These are phyloP conservation scores for Dactylis glomerata DNA, from an alignment of 176 grass and related monocot species.

Conservation along the genomic window DNA sequence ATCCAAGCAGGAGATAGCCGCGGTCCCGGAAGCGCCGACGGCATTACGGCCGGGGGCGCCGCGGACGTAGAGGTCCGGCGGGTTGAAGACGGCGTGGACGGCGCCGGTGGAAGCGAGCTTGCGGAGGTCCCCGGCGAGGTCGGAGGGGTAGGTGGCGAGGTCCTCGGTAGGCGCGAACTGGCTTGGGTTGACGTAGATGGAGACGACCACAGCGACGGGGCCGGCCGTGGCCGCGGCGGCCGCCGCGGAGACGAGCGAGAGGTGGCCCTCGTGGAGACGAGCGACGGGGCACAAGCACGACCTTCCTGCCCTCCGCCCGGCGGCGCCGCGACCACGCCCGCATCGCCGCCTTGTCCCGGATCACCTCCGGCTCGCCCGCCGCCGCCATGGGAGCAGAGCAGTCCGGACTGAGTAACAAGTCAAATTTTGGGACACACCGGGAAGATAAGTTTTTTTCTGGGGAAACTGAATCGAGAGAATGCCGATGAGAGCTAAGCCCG, in stretches of 20 bases:
- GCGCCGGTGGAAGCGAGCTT: conserved; percentile 59
- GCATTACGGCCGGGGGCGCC: neutral
- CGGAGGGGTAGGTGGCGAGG: conserved; percentile 65
- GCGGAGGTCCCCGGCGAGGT: conserved; percentile 60
- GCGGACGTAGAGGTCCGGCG: conserved; percentile 59
- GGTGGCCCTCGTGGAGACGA: conserved; percentile 90
- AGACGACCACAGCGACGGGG: conserved; percentile 62
- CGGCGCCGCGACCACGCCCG: conserved; percentile 55
- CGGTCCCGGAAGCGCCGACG: neutral
- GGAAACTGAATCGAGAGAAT: too few species aligned
- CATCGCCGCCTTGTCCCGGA: conserved; percentile 70
- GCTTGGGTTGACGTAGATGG: conserved; percentile 88
- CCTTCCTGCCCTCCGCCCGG: conserved; percentile 48
- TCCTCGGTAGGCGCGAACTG: conserved; percentile 82
- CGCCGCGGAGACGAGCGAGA: conserved; percentile 58
- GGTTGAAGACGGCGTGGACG: conserved; percentile 66
- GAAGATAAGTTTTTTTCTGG: neutral
- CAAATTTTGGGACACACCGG: too few species aligned
- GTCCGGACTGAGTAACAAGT: too few species aligned
- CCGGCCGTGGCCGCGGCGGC: conserved; percentile 27
- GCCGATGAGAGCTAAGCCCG: too few species aligned
- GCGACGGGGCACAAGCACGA: conserved; percentile 75
- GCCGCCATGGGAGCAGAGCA: conserved; percentile 17
- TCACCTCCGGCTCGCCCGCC: conserved; percentile 58
- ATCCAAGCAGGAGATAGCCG: conserved; percentile 56